These are phyloP conservation scores for Citrus glauca DNA, from an alignment of 345 rosid species.

Conservation along the genomic window DNA sequence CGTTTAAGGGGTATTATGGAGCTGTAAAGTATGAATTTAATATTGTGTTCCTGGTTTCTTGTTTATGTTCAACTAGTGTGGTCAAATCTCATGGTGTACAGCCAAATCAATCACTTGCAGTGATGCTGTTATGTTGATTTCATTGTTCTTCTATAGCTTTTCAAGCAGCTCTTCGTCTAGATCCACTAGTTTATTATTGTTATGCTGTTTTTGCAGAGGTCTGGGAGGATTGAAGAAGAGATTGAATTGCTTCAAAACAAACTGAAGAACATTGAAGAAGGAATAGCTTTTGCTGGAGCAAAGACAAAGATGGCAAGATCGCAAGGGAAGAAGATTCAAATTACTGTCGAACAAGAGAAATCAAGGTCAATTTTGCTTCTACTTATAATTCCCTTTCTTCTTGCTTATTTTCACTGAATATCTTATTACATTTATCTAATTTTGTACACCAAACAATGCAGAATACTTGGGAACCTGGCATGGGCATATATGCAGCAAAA, in stretches of 20 bases:
- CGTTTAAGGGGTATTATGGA: background rate
- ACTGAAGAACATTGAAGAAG: slow-evolving; percentile 59
- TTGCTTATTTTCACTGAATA: background rate
- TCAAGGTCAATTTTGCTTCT: slow-evolving; percentile 40
- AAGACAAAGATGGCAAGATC: slow-evolving; percentile 55
- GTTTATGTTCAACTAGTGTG: background rate
- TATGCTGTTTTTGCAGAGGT: slow-evolving; percentile 42
- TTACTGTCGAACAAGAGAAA: slow-evolving; percentile 67
- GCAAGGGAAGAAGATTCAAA: slow-evolving; percentile 67
- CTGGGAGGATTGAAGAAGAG: slow-evolving; percentile 81
- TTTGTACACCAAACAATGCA: slow-evolving; percentile 15
- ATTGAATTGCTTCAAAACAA: slow-evolving; percentile 65
- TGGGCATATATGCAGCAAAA: slow-evolving; percentile 80
- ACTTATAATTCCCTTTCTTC: background rate
- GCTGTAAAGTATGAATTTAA: background rate
- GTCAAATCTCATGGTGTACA: background rate
- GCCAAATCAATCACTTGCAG: background rate
- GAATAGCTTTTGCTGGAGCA: slow-evolving; percentile 46
- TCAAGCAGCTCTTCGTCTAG: background rate
- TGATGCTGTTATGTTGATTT: background rate
- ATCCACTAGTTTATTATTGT: background rate
- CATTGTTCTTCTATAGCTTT: background rate
- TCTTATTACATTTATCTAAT: background rate
- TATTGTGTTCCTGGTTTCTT: background rate
- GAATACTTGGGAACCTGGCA: slow-evolving; percentile 80